Percentiles rank a stretch among this genome's conserved stretches.
These are phyloP conservation scores for Laguncularia racemosa DNA, from an alignment of 345 rosid genomes.

Conservation along the genomic window DNA sequence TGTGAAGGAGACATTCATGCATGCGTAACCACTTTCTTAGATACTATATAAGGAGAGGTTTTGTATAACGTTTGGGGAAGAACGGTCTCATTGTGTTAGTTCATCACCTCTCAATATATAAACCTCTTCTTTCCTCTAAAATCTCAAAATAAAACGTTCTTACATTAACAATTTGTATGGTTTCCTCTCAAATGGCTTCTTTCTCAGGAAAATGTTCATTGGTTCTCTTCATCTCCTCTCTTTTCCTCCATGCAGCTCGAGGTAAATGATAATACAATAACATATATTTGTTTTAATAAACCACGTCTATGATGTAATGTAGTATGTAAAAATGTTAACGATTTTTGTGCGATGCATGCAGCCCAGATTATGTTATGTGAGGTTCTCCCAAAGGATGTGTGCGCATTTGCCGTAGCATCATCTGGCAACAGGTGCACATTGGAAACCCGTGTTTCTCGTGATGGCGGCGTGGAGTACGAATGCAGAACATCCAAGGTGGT, in stretches of 20 bases:
- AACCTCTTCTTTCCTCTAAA: too few species aligned
- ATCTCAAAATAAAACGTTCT: too few species aligned
- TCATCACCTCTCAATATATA: too few species aligned
- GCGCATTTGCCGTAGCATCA: constrained; percentile 65
- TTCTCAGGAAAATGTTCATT: constrained; percentile 38
- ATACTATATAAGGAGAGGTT: too few species aligned
- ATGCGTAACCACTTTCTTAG: too few species aligned
- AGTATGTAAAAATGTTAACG: too few species aligned
- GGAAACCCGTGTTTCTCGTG: constrained; percentile 37
- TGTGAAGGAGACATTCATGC: too few species aligned
- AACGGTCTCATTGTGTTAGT: too few species aligned
- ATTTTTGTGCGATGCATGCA: constrained; percentile 6
- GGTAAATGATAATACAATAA: constrained; percentile 24
- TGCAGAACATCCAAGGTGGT: constrained; percentile 82
- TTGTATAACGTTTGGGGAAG: too few species aligned
- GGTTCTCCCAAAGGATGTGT: constrained; percentile 50
- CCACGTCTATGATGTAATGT: too few species aligned
- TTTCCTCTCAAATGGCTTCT: constrained; percentile 26
- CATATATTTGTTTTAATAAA: too few species aligned
- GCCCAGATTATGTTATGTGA: constrained; percentile 65
- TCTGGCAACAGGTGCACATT: constrained; percentile 80
- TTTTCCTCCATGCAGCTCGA: constrained; percentile 49
- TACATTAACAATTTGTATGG: too few species aligned
- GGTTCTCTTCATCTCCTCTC: constrained; percentile 44
- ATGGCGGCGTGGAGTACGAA: constrained; percentile 41